Evolutionary conservation across 768 basidiomycete species (phyloP), one percentile per base, ranked within the genome.

Genomic region (Hericium alpestre): DNA sequence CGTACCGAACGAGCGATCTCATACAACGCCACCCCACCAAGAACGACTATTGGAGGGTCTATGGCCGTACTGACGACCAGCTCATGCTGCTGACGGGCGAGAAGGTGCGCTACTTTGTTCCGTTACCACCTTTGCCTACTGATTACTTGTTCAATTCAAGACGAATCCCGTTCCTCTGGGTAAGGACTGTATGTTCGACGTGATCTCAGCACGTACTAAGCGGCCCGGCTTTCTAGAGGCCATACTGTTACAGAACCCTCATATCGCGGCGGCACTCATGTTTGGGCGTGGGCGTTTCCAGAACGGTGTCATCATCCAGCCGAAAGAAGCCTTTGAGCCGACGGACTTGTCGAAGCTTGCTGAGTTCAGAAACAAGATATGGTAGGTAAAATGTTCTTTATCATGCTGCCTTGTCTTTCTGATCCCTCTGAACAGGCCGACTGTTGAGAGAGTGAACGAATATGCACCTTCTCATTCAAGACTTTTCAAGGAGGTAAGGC

Each of bases 401-500:
- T 11, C 13, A 15, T 15, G 11, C 41, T 43, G 13, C 18, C 12
- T 43, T 13, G 27, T 43, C 41, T 43, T 50, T 15, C 18, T 20
- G 8, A 32, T 32, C 27, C 27, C 27, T 32, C 27, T 23, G 27
- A 32, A 32, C 16, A 76, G 73, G 73, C 65, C 71, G 0, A 73
- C 69, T 10, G 65, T 78, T 5, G 70, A 76, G 60, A 57, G 67
- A 51, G 67, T 71, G 57, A 79, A 79, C 57, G 62, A 60, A n/a
- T 70, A 64, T 43, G 75, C 76, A 0, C 77, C 78, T 5, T 63
- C 68, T 23, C 76, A 78, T 59, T 76, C 75, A 6, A 61, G 74
- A 22, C 60, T 79, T 9, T 76, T 77, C 65, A 77, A 77, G 59
- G 76, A 78, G 72, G 75, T 74, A 22, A 13, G 4, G 4, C 18